These are phyloP conservation scores for Phaeosphaeria sp. DNA, from an alignment of 2,329 filamentous ascomycete genomes.

Conservation along the genomic window DNA sequence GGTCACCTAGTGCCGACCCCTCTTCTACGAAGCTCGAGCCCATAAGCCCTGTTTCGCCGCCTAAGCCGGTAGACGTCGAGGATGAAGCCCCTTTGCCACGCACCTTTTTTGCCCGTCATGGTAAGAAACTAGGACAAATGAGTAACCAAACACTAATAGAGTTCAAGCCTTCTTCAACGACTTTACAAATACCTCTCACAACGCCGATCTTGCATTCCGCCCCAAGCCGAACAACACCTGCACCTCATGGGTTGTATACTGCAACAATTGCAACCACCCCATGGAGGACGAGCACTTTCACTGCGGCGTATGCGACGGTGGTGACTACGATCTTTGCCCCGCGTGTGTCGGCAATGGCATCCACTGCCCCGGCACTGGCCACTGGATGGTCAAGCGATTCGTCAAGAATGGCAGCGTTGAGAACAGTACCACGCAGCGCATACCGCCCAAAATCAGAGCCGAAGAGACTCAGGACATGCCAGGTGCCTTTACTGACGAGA, in stretches of 20 bases:
- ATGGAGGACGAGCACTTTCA: conserved; percentile 89
- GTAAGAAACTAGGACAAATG: conserved; percentile 33
- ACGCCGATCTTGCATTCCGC: conserved; percentile 46
- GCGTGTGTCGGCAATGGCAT: conserved; percentile 77
- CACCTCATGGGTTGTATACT: conserved; percentile 81
- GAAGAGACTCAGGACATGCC: conserved; percentile 50
- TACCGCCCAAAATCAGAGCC: conserved; percentile 67
- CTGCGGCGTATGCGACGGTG: conserved; percentile 89
- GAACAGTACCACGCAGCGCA: conserved; percentile 83
- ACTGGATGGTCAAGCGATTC: conserved; percentile 94
- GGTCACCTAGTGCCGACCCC: conserved; percentile 22
- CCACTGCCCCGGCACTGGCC: conserved; percentile 77
- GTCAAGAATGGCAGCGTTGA: conserved; percentile 79
- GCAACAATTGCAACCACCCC: conserved; percentile 83
- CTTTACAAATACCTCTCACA: conserved; percentile 34
- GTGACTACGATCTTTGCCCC: conserved; percentile 92
- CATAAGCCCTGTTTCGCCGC: conserved; percentile 32
- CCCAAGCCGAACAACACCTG: conserved; percentile 47
- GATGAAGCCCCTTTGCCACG: conserved; percentile 51
- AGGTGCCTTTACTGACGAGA: conserved; percentile 54
- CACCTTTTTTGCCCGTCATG: conserved; percentile 45
- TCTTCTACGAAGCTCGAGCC: conserved; percentile 20
- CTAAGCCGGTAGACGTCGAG: conserved; percentile 26
- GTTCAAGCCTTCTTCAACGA: conserved; percentile 38
- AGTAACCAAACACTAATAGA: conserved; percentile 14